Evolutionary conservation across 768 basidiomycete species (phyloP), one percentile per base, ranked within the genome.

Genomic region (Hortiboletus campestris): DNA sequence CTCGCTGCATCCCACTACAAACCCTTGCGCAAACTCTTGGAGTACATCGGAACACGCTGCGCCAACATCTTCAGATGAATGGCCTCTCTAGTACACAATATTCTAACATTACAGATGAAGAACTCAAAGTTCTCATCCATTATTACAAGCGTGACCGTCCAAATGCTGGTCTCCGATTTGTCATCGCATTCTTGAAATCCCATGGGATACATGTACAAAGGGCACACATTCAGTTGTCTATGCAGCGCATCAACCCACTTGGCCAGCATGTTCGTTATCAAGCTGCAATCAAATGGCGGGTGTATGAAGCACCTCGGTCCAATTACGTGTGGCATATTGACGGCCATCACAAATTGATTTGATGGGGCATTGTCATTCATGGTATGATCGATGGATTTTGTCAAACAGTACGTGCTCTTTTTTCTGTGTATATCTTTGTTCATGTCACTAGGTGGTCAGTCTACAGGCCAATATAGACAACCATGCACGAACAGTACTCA

Each of bases 351-450:
- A 67, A 68, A 12, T 34, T 69, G 4, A 69, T 69, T 2, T 10
- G 28, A 3, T 70, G 66, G 61, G 59, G 65, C 0, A n/a, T 67
- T 56, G 59, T 69, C 0, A 59, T 69, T 19, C 67, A 69, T 48
- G 61, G 63, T 0, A 63, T 68, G 28, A 63, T 71, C 46, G 68
- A 73, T 45, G 66, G 72, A 1, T 66, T 58, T 43, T 65, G 63
- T 56, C 28, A 59, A n/a, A 73, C 57, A 29, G 29, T 29, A 9
- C 14, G 61, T 57, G 5, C 11, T 13, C 11, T 5, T 28, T 17
- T 41, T 29, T 29, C 6, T 29, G 29, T 29, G 29, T 29, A 29
- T 29, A 28, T 32, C 2, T 6, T 43, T 4, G 8, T 11, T 42
- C 40, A 42, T 4, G 2, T 1, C 14, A 29, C 74, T 8, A 69